Conservation (phyloP, 2,329 filamentous ascomycete genomes). For the Bimuria novae-zelandiae region DNA sequence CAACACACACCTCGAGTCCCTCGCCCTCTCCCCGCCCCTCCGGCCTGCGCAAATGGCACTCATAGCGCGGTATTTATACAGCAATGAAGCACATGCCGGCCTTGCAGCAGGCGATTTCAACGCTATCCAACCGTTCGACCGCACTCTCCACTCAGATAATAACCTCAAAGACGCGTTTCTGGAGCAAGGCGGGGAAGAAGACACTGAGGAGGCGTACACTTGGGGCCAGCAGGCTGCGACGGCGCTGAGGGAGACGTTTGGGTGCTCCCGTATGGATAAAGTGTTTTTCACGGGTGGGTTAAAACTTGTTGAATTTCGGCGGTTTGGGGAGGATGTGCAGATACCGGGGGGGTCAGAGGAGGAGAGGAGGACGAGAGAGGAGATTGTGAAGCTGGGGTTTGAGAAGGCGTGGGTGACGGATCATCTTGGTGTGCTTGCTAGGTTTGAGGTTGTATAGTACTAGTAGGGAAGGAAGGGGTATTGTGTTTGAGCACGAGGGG, state of each 20-base stretch:
- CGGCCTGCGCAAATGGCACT: slow-evolving; percentile 56
- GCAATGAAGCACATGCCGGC: slow-evolving; percentile 45
- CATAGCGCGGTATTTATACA: slow-evolving; percentile 52
- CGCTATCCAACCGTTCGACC: slow-evolving; percentile 61
- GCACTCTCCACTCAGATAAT: slow-evolving; percentile 54
- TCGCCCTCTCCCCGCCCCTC: slow-evolving; percentile 54
- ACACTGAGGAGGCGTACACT: slow-evolving; percentile 58
- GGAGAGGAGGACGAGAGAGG: slow-evolving; percentile 26
- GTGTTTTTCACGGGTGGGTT: slow-evolving; percentile 53
- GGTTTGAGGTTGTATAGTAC: slow-evolving; percentile 17
- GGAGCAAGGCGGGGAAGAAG: slow-evolving; percentile 56
- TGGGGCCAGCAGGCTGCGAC: slow-evolving; percentile 61
- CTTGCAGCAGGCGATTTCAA: slow-evolving; percentile 62
- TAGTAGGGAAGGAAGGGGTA: background rate
- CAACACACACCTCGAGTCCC: slow-evolving; percentile 63
- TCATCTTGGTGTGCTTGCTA: slow-evolving; percentile 53
- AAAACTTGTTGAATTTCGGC: slow-evolving; percentile 46
- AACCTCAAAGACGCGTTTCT: slow-evolving; percentile 59
- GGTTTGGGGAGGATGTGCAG: slow-evolving; percentile 55
- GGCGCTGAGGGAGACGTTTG: slow-evolving; percentile 51
- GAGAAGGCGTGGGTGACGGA: slow-evolving; percentile 57
- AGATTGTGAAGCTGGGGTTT: too few relatives aligned
- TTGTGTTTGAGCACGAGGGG: background rate
- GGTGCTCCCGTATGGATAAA: slow-evolving; percentile 61
- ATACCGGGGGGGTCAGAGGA: slow-evolving; percentile 45